Conservation (phyloP, 768 basidiomycete species). For the Atractiella rhizophila region DNA sequence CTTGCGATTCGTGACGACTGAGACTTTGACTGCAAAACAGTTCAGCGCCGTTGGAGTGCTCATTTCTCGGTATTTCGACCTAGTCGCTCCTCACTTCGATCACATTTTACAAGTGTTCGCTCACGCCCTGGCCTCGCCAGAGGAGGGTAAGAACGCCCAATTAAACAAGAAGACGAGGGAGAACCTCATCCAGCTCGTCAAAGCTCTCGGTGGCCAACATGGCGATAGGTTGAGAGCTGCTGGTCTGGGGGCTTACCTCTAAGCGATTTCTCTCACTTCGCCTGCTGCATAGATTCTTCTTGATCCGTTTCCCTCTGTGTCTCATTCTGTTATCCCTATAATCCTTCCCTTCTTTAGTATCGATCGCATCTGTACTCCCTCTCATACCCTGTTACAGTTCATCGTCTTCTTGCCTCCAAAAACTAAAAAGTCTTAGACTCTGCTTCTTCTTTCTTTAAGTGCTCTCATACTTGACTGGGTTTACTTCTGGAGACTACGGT, state of each 20-base stretch:
- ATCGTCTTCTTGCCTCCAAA: too few species aligned
- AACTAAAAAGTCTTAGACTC: too few species aligned
- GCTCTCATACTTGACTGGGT: too few species aligned
- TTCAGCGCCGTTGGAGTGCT: slow-evolving; percentile 74
- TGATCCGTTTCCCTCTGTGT: too few species aligned
- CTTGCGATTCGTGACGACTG: neutral
- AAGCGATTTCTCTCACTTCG: too few species aligned
- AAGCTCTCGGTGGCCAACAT: slow-evolving; percentile 44
- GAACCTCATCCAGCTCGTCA: slow-evolving; percentile 48
- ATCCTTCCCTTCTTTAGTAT: too few species aligned
- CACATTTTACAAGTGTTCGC: slow-evolving; percentile 52
- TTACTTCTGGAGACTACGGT: too few species aligned
- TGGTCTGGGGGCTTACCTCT: slow-evolving; percentile 29
- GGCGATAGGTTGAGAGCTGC: slow-evolving; percentile 49
- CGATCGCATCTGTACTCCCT: too few species aligned
- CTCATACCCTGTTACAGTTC: too few species aligned
- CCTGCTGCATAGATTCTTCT: too few species aligned
- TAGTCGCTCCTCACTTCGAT: slow-evolving; percentile 51
- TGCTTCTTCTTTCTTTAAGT: too few species aligned
- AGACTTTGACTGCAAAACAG: slow-evolving; percentile 39
- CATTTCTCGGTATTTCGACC: slow-evolving; percentile 46
- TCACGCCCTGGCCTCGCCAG: slow-evolving; percentile 46
- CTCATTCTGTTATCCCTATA: too few species aligned
- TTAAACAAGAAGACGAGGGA: slow-evolving; percentile 51
- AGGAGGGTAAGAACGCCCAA: slow-evolving; percentile 33